phyloP scores from a whole-genome alignment of 2,329 filamentous ascomycete genomes.

The Neofusicoccum umdonicola region DNA sequence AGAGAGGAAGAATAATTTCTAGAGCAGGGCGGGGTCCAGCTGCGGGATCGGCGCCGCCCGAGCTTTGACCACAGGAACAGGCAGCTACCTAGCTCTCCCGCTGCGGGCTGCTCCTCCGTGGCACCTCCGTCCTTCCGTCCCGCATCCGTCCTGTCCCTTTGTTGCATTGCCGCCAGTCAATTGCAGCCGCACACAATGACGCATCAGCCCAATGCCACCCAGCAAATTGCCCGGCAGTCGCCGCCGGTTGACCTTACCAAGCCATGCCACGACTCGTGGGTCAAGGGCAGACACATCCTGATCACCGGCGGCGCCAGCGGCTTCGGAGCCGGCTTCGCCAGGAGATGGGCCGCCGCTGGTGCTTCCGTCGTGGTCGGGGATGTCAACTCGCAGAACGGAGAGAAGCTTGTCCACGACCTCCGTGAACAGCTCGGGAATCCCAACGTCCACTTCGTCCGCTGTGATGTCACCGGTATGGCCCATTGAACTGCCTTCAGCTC shows the following conservation, averaged over 20 bases:
- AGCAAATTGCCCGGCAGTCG: conserved; percentile 31
- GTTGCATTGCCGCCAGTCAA: conserved; percentile 7
- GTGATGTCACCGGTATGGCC: conserved; percentile 55
- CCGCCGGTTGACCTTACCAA: conserved; percentile 37
- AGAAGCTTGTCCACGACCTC: conserved; percentile 47
- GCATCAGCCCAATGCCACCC: conserved; percentile 20
- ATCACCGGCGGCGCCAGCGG: conserved; percentile 41
- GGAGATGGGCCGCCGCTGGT: conserved; percentile 36
- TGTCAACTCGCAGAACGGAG: conserved; percentile 55
- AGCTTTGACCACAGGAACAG: conserved; percentile 1
- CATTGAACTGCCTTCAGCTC: no score
- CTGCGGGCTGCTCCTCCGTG: not conserved
- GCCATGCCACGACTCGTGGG: conserved; percentile 36
- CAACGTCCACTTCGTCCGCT: conserved; percentile 57
- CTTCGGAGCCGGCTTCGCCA: conserved; percentile 39
- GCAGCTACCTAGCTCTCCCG: not conserved
- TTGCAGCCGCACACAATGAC: conserved; percentile 27
- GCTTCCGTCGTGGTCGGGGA: conserved; percentile 65
- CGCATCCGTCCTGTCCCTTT: not conserved
- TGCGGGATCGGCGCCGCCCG: not conserved
- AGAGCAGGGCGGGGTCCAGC: not conserved
- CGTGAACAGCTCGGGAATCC: conserved; percentile 30
- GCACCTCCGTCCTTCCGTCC: not conserved
- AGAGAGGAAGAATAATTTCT: not conserved
- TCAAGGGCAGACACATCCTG: conserved; percentile 37